phyloP scores from a whole-genome alignment of 257 asterid species.

The Ophiorrhiza pumila region DNA sequence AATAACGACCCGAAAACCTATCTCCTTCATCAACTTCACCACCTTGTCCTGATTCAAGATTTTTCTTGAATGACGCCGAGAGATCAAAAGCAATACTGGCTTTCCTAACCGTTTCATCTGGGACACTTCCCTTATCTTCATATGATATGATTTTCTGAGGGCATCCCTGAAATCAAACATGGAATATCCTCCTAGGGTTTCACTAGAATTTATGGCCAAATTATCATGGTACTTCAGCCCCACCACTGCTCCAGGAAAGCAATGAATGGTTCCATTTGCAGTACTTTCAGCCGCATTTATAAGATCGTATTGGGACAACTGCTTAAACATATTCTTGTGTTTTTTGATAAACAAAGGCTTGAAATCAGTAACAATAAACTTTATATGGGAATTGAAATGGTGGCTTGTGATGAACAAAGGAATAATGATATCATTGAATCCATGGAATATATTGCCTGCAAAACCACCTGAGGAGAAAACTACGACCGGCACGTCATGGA shows the following conservation, averaged over 20 bases:
- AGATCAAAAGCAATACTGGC: constrained; percentile 38
- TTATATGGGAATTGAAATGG: constrained; percentile 35
- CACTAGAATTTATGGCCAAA: constrained; percentile 37
- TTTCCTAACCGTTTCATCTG: constrained; percentile 12
- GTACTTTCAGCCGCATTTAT: constrained; percentile 32
- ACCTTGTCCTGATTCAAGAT: constrained; percentile 51
- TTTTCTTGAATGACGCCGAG: constrained; percentile 36
- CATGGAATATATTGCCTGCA: constrained; percentile 52
- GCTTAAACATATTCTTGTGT: constrained; percentile 29
- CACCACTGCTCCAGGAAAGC: constrained; percentile 46
- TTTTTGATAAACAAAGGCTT: constrained; percentile 32
- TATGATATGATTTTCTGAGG: constrained; percentile 30
- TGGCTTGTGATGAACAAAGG: constrained; percentile 53
- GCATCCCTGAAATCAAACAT: constrained; percentile 40
- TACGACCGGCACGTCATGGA: constrained; percentile 36
- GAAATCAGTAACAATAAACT: constrained; percentile 40
- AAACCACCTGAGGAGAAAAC: constrained; percentile 51
- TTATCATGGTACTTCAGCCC: constrained; percentile 47
- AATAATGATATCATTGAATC: constrained; percentile 54
- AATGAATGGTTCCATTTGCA: constrained; percentile 34
- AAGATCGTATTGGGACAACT: constrained; percentile 30
- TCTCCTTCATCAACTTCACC: constrained; percentile 31
- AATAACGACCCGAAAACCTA: constrained; percentile 46
- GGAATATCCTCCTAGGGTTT: constrained; percentile 34
- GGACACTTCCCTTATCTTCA: constrained; percentile 25